A percentile compares a stretch with the other conserved stretches of the same genome.
These are phyloP conservation scores for Sutorius australiensis DNA, from an alignment of 768 basidiomycete species.

Conservation along the genomic window DNA sequence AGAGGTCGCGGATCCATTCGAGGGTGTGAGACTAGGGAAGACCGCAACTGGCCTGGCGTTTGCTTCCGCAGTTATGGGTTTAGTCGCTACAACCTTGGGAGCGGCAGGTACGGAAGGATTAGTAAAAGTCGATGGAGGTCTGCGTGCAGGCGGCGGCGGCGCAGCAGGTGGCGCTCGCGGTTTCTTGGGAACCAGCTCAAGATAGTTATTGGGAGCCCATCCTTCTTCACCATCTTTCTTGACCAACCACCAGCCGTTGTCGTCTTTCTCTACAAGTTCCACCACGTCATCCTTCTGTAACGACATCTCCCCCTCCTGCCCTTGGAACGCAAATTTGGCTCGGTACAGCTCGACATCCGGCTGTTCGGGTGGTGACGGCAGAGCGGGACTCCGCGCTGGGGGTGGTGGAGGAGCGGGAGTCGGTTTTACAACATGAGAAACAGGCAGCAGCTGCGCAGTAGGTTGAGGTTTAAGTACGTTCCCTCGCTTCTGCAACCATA, in stretches of 20 bases:
- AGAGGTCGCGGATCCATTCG: constrained; percentile 66
- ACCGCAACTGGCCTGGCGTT: constrained; percentile 78
- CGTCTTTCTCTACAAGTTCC: constrained; percentile 86
- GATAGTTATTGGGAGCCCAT: constrained; percentile 94
- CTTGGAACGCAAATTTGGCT: constrained; percentile 89
- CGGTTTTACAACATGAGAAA: constrained; percentile 25
- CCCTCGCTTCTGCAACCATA: constrained; percentile 42
- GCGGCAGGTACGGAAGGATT: constrained; percentile 33
- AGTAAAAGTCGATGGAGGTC: constrained; percentile 40
- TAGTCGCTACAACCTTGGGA: constrained; percentile 34
- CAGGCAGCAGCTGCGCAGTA: constrained; percentile 52
- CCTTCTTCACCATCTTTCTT: constrained; percentile 80
- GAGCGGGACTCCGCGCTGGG: constrained; percentile 42
- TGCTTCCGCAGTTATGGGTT: constrained; percentile 51
- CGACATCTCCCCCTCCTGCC: constrained; percentile 89
- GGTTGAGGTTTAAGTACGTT: constrained; percentile 38
- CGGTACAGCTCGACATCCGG: constrained; percentile 75
- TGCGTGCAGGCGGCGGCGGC: constrained; percentile 60
- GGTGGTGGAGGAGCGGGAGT: constrained; percentile 34
- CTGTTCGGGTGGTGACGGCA: constrained; percentile 52
- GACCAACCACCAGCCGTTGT: constrained; percentile 98
- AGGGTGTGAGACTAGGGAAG: constrained; percentile 68
- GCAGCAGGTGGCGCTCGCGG: constrained; percentile 62
- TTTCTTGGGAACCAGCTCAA: constrained; percentile 72
- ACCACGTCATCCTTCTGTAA: constrained; percentile 89